These are phyloP conservation scores for Ceratobasidium sp. DNA, from an alignment of 1,284 basidiomycete genomes.

Conservation along the genomic window DNA sequence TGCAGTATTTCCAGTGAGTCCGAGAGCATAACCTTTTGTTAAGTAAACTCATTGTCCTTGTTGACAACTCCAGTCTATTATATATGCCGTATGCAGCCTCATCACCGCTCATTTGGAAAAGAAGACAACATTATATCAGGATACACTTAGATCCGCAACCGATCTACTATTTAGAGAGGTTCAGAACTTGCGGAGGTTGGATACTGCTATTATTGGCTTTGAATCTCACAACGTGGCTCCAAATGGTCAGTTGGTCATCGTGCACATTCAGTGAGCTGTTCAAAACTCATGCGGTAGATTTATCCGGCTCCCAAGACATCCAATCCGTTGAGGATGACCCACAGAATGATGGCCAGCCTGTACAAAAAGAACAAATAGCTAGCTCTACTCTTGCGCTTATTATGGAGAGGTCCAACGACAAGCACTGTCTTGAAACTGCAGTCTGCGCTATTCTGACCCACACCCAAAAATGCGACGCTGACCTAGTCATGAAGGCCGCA, in stretches of 20 bases:
- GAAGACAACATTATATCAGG: background rate
- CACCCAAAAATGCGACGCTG: background rate
- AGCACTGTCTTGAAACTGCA: background rate
- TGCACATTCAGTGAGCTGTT: too few species aligned
- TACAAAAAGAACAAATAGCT: background rate
- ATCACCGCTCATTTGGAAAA: background rate
- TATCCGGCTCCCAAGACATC: background rate
- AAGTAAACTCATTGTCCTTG: too few species aligned
- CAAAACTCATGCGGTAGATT: too few species aligned
- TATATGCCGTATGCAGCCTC: background rate
- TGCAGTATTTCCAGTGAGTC: background rate
- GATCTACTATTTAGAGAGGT: conserved; percentile 6
- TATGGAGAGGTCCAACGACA: background rate
- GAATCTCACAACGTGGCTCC: background rate
- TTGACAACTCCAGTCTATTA: background rate
- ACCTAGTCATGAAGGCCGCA: background rate
- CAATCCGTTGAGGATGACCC: background rate
- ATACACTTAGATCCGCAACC: background rate
- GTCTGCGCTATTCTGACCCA: background rate
- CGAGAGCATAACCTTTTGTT: background rate
- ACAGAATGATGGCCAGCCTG: background rate
- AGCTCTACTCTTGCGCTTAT: background rate
- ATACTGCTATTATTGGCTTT: background rate
- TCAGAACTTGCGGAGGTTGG: background rate
- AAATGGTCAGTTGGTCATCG: background rate